A percentile compares a stretch with the other conserved stretches of the same genome.
These are phyloP conservation scores for Penicillium angulare DNA, from an alignment of 495 filamentous ascomycete species.

Conservation along the genomic window DNA sequence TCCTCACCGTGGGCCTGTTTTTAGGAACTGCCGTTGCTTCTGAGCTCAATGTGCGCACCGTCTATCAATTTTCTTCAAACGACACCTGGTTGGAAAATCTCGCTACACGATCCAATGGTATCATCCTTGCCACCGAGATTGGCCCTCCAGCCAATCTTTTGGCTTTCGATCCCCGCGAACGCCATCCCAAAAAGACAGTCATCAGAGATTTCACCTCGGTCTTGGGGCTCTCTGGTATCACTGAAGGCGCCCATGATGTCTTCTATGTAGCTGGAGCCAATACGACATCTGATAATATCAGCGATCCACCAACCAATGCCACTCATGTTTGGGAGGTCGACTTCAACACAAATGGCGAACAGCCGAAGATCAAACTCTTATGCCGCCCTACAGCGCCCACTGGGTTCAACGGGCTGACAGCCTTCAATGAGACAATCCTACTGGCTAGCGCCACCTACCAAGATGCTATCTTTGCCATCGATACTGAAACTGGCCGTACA, in stretches of 20 bases:
- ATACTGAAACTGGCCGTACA: not conserved
- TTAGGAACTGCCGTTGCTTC: not conserved
- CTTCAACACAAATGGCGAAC: not conserved
- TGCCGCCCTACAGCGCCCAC: not conserved
- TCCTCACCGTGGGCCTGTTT: not conserved
- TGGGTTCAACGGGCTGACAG: not conserved
- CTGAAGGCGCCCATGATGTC: not conserved
- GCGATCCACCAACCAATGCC: not conserved
- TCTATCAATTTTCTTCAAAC: not conserved
- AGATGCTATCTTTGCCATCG: not conserved
- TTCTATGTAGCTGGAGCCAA: not conserved
- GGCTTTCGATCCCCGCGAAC: not conserved
- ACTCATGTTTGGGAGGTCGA: not conserved
- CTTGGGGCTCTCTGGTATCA: not conserved
- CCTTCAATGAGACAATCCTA: not conserved
- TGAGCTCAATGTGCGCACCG: not conserved
- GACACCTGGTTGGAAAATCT: not conserved
- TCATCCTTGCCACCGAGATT: not conserved
- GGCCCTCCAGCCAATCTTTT: not conserved
- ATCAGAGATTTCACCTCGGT: not conserved
- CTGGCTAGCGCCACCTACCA: not conserved
- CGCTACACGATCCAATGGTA: not conserved
- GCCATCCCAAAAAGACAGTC: not conserved
- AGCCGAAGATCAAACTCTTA: not conserved
- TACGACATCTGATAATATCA: not conserved